Base-by-base conservation (phyloP, 768 basidiomycete species). In the Termitomyces sp. region DNA sequence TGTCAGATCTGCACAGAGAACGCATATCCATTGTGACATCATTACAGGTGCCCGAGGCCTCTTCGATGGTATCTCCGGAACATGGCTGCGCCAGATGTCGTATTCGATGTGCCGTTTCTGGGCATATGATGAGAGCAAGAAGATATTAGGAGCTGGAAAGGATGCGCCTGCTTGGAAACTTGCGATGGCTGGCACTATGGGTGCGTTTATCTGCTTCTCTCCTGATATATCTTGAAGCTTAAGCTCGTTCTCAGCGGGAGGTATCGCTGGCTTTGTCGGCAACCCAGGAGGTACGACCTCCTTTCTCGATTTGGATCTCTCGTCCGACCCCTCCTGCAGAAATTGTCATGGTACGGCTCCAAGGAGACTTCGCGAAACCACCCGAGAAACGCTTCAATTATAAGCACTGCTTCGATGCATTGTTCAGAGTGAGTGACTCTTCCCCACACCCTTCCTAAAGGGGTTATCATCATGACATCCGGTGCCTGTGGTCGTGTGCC, bases 31-130 rank as follows among this genome's bases (percentile, higher is more conserved):
- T n/a, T 3, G 17, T 74, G 68, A 40, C 74, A 41, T 11, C 30
- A 46, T 45, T 34, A n/a, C 55, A 82, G 84, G 84, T 57, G 72
- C 75, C 48, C 78, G 83, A 39, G 93, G 93, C 2, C 76, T 94
- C 47, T 92, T 83, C 65, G 93, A 94, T 66, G 93, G 93, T 17
- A 91, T 94, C 57, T 76, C 86, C 2, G 93, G 92, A 30, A 96
- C 93, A 27, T 88, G 91, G 84, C 72, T 96, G 71, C 82, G 93
- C 28, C 93, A 96, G 72, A 92, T 94, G 91, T 89, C 86, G 34
- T 95, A 95, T 73, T 92, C 89, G 42, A 76, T 94, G 68, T 92
- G 90, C 69, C 79, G 92, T n/a, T 95, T 94, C 76, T 94, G 91
- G 84, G 91, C 89, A 16, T 93, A 94, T 69, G 92, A 94, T 60